Conservation (phyloP, 202 grass and related monocot species). For the Tripidium arundinaceum region DNA sequence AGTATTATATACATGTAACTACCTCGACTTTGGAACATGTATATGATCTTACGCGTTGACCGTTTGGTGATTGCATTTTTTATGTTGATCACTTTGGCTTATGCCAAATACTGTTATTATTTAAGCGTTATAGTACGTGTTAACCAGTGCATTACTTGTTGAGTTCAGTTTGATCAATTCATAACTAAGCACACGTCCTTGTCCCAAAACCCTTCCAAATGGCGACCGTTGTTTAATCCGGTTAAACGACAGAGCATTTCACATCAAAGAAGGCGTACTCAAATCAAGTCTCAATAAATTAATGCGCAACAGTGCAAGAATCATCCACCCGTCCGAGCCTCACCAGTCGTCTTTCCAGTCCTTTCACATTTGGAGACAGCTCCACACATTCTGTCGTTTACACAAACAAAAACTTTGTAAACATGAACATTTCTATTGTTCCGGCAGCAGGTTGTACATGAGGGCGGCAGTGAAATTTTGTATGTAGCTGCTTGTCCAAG, state of each 20-base stretch:
- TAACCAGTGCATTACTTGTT: background rate
- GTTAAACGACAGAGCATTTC: conserved; percentile 2
- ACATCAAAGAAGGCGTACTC: background rate
- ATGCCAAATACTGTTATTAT: background rate
- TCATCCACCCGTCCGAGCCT: background rate
- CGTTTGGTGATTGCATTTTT: background rate
- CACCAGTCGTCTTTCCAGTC: background rate
- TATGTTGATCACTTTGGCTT: background rate
- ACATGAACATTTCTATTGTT: background rate
- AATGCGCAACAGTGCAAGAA: background rate
- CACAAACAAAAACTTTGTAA: background rate
- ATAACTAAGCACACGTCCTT: conserved; percentile 1
- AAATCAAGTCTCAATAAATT: background rate
- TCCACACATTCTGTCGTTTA: background rate
- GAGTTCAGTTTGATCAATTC: background rate
- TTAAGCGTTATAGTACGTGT: background rate
- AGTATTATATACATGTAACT: background rate
- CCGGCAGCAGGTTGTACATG: too few species aligned
- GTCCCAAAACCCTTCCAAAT: conserved; percentile 34
- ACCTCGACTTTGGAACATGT: background rate
- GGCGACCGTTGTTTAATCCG: background rate
- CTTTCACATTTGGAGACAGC: conserved; percentile 37
- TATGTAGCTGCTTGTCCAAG: background rate
- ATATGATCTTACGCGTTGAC: background rate
- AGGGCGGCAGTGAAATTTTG: background rate